Conservation (phyloP, 1,139 yeast genomes). For the Candida sp. region DNA sequence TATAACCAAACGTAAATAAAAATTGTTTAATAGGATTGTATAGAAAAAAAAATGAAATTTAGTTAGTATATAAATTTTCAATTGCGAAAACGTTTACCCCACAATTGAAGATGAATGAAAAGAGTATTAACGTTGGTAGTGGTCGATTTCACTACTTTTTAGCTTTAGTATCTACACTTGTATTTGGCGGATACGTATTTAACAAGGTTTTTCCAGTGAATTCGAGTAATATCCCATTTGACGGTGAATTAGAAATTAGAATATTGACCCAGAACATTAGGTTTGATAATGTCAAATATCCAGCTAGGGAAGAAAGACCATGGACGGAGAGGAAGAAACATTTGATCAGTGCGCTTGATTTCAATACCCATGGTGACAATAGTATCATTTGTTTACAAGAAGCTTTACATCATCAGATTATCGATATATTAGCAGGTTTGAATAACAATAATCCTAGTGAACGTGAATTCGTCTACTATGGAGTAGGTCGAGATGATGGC, state of each 20-base stretch:
- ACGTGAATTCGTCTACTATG: conserved; percentile 35
- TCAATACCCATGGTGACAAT: conserved; percentile 29
- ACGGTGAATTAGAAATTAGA: conserved; percentile 21
- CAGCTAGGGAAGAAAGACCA: conserved; percentile 32
- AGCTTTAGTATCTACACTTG: neutral
- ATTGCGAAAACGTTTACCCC: no score
- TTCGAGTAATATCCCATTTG: neutral
- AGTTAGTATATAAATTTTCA: no score
- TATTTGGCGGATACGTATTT: neutral
- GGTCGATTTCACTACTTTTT: neutral
- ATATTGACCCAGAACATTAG: conserved; percentile 55
- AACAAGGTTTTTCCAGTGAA: neutral
- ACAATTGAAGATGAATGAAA: neutral
- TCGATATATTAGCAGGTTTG: conserved; percentile 38
- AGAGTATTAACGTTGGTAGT: neutral
- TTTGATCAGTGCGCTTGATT: conserved; percentile 36
- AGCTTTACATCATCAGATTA: conserved; percentile 48
- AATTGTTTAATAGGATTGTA: no score
- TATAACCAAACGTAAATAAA: neutral
- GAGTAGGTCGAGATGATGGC: conserved; percentile 52
- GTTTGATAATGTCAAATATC: conserved; percentile 24
- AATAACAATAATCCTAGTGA: conserved; percentile 15
- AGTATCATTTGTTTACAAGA: conserved; percentile 52
- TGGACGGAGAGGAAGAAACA: conserved; percentile 30
- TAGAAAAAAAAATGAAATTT: no score